Conservation (phyloP, 2,329 filamentous ascomycete genomes). For the Cladosporium cucumerinum region DNA sequence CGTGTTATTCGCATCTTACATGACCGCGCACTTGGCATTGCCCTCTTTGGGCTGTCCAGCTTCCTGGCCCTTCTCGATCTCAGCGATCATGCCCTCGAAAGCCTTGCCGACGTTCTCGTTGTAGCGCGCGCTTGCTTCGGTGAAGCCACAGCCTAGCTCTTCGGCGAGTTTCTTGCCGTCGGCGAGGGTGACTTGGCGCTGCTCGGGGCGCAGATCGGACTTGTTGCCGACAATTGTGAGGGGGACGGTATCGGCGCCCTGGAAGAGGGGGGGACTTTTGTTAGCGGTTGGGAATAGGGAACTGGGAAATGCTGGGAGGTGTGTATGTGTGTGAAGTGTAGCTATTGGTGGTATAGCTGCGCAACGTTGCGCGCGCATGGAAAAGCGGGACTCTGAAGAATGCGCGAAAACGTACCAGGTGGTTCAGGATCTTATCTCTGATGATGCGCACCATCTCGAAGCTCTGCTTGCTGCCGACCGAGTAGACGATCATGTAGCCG, state of each 20-base stretch:
- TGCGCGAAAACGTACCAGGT: slow-evolving; percentile 63
- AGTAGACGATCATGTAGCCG: slow-evolving; percentile 98
- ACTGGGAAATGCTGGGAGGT: background rate
- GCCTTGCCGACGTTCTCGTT: slow-evolving; percentile 90
- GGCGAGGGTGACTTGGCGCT: slow-evolving; percentile 83
- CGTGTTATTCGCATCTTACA: slow-evolving; percentile 55
- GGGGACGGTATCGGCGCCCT: slow-evolving; percentile 90
- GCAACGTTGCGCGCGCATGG: background rate
- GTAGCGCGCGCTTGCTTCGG: slow-evolving; percentile 88
- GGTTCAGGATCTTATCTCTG: slow-evolving; percentile 93
- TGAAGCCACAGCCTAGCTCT: slow-evolving; percentile 89
- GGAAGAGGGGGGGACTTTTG: background rate
- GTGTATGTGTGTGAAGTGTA: background rate
- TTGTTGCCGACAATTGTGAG: slow-evolving; percentile 97
- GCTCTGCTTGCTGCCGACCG: slow-evolving; percentile 87
- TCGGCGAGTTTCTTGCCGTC: slow-evolving; percentile 81
- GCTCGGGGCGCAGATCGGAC: slow-evolving; percentile 85
- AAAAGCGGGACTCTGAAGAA: background rate
- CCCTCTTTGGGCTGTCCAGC: slow-evolving; percentile 81
- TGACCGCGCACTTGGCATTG: slow-evolving; percentile 76
- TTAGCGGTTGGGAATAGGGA: background rate
- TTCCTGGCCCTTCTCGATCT: slow-evolving; percentile 85
- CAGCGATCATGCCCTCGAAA: slow-evolving; percentile 89
- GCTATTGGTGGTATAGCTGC: background rate
- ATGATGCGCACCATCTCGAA: slow-evolving; percentile 98